Evolutionary conservation across 2,329 filamentous ascomycete species (phyloP).

Genomic region (Verticillium alfalfae): DNA sequence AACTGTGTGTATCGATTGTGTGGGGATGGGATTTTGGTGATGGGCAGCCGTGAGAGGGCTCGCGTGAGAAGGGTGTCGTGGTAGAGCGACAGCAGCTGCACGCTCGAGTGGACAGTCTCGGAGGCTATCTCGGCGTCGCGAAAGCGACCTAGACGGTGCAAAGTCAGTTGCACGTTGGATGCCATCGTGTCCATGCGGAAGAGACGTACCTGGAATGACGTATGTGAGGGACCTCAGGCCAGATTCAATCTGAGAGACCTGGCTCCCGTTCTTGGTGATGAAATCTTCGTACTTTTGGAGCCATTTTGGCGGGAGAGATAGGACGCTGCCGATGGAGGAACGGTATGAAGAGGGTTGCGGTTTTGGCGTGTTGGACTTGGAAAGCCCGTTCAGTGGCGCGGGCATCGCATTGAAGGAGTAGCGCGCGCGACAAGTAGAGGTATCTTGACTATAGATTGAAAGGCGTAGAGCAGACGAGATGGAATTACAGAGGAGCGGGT

Average conservation of each 20-base stretch:
- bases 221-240: slow-evolving; percentile 90
- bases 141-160: slow-evolving; percentile 58
- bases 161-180: background rate
- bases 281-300: slow-evolving; percentile 76
- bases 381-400: slow-evolving; percentile 9
- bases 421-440: background rate
- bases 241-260: slow-evolving; percentile 92
- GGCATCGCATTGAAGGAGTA: slow-evolving; percentile 5
- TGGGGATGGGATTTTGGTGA: slow-evolving; percentile 46
- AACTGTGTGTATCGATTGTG: slow-evolving; percentile 64
- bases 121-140: slow-evolving; percentile 92
- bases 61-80: slow-evolving; percentile 81
- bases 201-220: slow-evolving; percentile 73
- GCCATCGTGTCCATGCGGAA: background rate
- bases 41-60: slow-evolving; percentile 52
- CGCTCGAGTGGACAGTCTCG: slow-evolving; percentile 82
- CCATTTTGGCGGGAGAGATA: slow-evolving; percentile 60
- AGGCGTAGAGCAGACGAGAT: no score
- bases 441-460: background rate
- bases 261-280: slow-evolving; percentile 89
- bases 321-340: slow-evolving; percentile 18
- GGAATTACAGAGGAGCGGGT: background rate
- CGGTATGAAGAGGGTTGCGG: background rate
- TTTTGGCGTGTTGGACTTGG: slow-evolving; percentile 4
- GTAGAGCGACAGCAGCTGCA: slow-evolving; percentile 87